Evolutionary conservation across 1,284 basidiomycete genomes (phyloP).

Genomic region (Lentinula novae-zelandiae): DNA sequence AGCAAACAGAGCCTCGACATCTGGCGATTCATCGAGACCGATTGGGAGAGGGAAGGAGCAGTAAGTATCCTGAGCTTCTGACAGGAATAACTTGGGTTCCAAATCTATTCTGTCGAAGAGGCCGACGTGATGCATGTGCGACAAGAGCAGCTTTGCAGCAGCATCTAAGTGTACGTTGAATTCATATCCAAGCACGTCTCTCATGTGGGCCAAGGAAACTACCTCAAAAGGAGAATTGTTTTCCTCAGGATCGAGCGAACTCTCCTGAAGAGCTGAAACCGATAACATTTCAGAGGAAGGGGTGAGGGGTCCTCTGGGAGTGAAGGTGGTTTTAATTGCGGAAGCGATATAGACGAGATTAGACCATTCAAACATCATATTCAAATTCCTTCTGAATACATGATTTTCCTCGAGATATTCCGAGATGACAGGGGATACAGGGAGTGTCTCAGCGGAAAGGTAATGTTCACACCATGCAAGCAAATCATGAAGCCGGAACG

Average conservation of each 20-base stretch:
- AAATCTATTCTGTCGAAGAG: conserved; percentile 50
- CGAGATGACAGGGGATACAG: conserved; percentile 41
- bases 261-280: conserved; percentile 29
- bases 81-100: conserved; percentile 30
- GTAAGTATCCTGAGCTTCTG: conserved; percentile 26
- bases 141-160: conserved; percentile 50
- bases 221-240: conserved; percentile 52
- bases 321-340: conserved; percentile 47
- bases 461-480: conserved; percentile 49
- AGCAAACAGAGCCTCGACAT: conserved; percentile 68
- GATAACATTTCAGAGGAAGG: conserved; percentile 43
- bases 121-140: conserved; percentile 58
- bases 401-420: conserved; percentile 52
- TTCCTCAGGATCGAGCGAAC: conserved; percentile 23
- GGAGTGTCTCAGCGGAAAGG: conserved; percentile 37
- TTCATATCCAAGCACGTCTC: conserved; percentile 57
- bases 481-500: conserved; percentile 58
- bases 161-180: conserved; percentile 53
- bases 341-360: conserved; percentile 59
- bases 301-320: conserved; percentile 19
- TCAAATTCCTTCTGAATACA: conserved; percentile 33
- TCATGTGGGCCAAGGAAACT: conserved; percentile 53
- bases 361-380: conserved; percentile 65
- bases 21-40: conserved; percentile 64
- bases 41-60: conserved; percentile 67